Evolutionary conservation across 148 eudicot genomes (phyloP).

Genomic region (Silene latifolia): DNA sequence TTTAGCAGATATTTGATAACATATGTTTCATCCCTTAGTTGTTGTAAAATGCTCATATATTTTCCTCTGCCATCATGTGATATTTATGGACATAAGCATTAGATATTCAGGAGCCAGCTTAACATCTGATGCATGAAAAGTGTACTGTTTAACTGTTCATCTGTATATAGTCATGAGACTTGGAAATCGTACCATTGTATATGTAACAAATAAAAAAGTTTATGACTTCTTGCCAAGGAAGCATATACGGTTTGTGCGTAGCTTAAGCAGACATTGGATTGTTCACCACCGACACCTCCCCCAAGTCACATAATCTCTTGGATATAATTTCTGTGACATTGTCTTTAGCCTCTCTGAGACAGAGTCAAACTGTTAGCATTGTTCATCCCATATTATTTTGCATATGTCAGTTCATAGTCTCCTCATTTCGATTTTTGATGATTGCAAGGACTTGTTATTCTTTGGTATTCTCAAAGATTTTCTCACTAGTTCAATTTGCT

Average conservation of each 20-base stretch:
- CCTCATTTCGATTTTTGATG: neutral
- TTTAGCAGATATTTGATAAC: neutral
- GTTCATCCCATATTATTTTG: neutral
- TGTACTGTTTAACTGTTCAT: neutral
- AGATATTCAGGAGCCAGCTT: neutral
- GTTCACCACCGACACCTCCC: neutral
- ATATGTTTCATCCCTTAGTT: constrained; percentile 5
- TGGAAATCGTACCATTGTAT: neutral
- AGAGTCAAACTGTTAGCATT: neutral
- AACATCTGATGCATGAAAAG: neutral
- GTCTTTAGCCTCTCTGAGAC: neutral
- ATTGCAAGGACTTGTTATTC: neutral
- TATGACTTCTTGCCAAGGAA: neutral
- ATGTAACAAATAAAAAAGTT: neutral
- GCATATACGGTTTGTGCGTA: neutral
- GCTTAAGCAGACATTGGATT: neutral
- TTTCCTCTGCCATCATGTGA: constrained; percentile 4
- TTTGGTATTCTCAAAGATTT: neutral
- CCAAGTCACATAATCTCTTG: neutral
- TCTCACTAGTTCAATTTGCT: neutral
- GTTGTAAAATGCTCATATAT: neutral
- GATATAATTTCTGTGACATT: neutral
- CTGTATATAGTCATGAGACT: neutral
- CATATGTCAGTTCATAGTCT: neutral
- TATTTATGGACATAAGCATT: neutral